A percentile compares a stretch with the other conserved stretches of the same genome.
These are phyloP conservation scores for Zygosaccharomyces kombuchaensis DNA, from an alignment of 805 yeast genomes.

Conservation along the genomic window DNA sequence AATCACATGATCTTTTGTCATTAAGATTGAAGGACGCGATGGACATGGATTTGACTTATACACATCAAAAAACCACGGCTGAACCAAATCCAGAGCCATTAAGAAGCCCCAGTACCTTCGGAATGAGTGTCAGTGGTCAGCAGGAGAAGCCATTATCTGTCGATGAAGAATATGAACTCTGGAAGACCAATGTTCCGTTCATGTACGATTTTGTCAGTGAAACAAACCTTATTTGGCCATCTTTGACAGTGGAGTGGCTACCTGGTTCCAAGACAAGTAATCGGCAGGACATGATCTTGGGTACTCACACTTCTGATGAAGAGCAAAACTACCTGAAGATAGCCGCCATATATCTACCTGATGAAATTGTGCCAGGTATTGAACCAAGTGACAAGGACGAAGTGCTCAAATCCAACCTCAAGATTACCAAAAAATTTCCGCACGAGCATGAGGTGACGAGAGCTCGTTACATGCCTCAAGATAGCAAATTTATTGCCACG, in stretches of 20 bases:
- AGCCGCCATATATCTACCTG: constrained; percentile 57
- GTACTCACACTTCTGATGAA: constrained; percentile 71
- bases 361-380: constrained; percentile 33
- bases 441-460: constrained; percentile 67
- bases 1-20: constrained; percentile 3
- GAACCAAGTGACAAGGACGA: constrained; percentile 28
- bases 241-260: constrained; percentile 73
- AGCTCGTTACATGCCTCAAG: constrained; percentile 66
- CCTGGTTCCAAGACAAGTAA: constrained; percentile 39
- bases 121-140: constrained; percentile 16
- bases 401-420: constrained; percentile 44
- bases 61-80: background rate
- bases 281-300: constrained; percentile 53
- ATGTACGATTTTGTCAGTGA: constrained; percentile 83
- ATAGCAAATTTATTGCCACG: constrained; percentile 52
- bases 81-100: background rate
- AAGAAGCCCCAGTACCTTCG: background rate
- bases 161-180: constrained; percentile 62
- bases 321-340: constrained; percentile 63
- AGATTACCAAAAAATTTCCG: constrained; percentile 54
- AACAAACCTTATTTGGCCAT: constrained; percentile 78
- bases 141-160: constrained; percentile 32
- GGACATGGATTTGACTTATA: background rate
- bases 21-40: background rate
- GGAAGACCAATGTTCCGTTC: constrained; percentile 76